Percentiles rank a stretch among this genome's conserved stretches.
Evolutionary conservation across 805 yeast genomes (phyloP).

Genomic region (Wickerhamiella lipophila): DNA sequence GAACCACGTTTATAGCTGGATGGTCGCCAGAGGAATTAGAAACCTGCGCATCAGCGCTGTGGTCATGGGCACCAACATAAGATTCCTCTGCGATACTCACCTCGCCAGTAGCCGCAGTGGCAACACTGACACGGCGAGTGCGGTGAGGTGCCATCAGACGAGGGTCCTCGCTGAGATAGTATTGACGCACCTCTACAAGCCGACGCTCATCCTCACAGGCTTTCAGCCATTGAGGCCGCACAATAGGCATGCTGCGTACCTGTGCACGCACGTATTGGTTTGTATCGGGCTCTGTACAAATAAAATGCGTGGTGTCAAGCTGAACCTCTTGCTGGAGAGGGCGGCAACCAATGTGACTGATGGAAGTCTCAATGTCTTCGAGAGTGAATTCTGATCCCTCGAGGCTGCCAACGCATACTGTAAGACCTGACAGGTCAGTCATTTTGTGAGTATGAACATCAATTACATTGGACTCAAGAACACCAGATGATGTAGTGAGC

Average conservation of each 20-base stretch:
- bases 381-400: constrained; percentile 38
- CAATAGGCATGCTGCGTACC: constrained; percentile 80
- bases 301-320: constrained; percentile 88
- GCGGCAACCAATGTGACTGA: constrained; percentile 66
- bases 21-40: not conserved
- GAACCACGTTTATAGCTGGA: not conserved
- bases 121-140: constrained; percentile 6
- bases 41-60: not conserved
- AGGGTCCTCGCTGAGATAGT: constrained; percentile 33
- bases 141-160: constrained; percentile 20
- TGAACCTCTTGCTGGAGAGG: constrained; percentile 60
- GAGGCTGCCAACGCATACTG: constrained; percentile 77
- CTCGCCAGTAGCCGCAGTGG: constrained; percentile 10
- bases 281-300: constrained; percentile 61
- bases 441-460: constrained; percentile 79
- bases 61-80: not conserved
- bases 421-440: constrained; percentile 90
- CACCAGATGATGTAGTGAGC: constrained; percentile 85
- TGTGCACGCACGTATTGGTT: constrained; percentile 67
- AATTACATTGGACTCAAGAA: constrained; percentile 51
- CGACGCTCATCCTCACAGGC: constrained; percentile 85
- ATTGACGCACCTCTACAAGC: constrained; percentile 82
- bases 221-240: constrained; percentile 92
- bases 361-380: constrained; percentile 48
- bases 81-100: not conserved